phyloP scores from a whole-genome alignment of 2,329 filamentous ascomycete species.

The Pseudonectria buxi region DNA sequence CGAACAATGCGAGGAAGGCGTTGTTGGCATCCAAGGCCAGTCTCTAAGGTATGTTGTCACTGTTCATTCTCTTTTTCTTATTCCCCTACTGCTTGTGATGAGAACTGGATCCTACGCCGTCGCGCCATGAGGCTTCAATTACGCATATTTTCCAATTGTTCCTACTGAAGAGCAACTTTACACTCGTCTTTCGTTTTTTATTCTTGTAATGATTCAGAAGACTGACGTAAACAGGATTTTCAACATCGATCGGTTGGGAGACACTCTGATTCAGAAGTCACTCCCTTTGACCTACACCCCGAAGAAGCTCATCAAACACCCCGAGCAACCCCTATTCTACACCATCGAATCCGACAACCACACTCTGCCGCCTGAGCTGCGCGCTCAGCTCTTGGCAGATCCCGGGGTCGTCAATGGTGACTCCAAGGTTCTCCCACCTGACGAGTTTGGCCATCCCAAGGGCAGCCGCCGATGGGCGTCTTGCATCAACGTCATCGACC shows the following conservation, averaged over 20 bases:
- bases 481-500: slow-evolving; percentile 88
- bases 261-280: slow-evolving; percentile 79
- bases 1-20: slow-evolving; percentile 86
- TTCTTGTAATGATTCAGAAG: slow-evolving; percentile 3
- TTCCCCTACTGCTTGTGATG: slow-evolving; percentile 53
- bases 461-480: slow-evolving; percentile 88
- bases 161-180: slow-evolving; percentile 67
- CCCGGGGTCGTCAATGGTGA: slow-evolving; percentile 66
- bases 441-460: slow-evolving; percentile 84
- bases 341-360: slow-evolving; percentile 93
- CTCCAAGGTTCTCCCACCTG: slow-evolving; percentile 60
- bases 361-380: slow-evolving; percentile 72
- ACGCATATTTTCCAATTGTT: slow-evolving; percentile 77
- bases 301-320: slow-evolving; percentile 78
- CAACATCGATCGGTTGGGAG: slow-evolving; percentile 76
- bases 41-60: slow-evolving; percentile 63
- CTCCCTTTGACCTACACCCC: slow-evolving; percentile 88
- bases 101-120: slow-evolving; percentile 50
- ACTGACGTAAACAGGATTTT: slow-evolving; percentile 63
- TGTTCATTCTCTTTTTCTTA: slow-evolving; percentile 22
- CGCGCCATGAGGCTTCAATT: slow-evolving; percentile 48
- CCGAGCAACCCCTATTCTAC: slow-evolving; percentile 84
- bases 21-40: slow-evolving; percentile 87
- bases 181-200: slow-evolving; percentile 10
- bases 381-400: slow-evolving; percentile 66